Conservation (phyloP, 2,329 filamentous ascomycete species). For the Trichoderma hamatum region DNA sequence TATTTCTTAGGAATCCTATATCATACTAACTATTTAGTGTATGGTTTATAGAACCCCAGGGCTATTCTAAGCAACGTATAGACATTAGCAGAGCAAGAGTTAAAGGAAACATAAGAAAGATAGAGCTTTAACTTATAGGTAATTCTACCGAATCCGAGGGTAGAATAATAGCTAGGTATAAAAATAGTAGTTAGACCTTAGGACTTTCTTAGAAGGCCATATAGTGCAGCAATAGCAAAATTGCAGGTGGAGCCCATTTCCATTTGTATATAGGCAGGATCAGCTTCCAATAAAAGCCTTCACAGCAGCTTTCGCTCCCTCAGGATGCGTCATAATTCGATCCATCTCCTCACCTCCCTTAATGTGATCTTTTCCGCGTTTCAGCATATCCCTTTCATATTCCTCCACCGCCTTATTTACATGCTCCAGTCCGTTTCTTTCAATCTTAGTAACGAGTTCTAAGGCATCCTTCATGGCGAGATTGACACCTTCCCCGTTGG, state of each 20-base stretch:
- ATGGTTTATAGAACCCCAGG: too few relatives aligned
- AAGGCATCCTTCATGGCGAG: conserved; percentile 12
- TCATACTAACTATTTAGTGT: too few relatives aligned
- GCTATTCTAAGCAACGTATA: too few relatives aligned
- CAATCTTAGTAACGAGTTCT: neutral
- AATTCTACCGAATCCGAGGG: too few relatives aligned
- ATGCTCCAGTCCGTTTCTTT: neutral
- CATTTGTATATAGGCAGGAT: neutral
- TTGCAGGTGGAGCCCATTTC: neutral
- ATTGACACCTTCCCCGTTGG: conserved; percentile 19
- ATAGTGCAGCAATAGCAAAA: neutral
- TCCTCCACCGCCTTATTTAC: conserved; percentile 6
- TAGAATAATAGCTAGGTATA: too few relatives aligned
- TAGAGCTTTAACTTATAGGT: too few relatives aligned
- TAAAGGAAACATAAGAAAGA: too few relatives aligned
- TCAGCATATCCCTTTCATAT: conserved; percentile 15
- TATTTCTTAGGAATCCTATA: too few relatives aligned
- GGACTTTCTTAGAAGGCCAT: too few relatives aligned
- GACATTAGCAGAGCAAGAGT: too few relatives aligned
- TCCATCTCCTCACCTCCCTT: conserved; percentile 11
- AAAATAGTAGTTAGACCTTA: too few relatives aligned
- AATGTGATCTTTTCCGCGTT: conserved; percentile 2
- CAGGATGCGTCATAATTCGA: conserved; percentile 9
- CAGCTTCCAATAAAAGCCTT: neutral
- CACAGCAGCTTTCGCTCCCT: conserved; percentile 8